Evolutionary conservation across 805 yeast genomes (phyloP).

Genomic region (Saccharomycopsis synnaedendra): DNA sequence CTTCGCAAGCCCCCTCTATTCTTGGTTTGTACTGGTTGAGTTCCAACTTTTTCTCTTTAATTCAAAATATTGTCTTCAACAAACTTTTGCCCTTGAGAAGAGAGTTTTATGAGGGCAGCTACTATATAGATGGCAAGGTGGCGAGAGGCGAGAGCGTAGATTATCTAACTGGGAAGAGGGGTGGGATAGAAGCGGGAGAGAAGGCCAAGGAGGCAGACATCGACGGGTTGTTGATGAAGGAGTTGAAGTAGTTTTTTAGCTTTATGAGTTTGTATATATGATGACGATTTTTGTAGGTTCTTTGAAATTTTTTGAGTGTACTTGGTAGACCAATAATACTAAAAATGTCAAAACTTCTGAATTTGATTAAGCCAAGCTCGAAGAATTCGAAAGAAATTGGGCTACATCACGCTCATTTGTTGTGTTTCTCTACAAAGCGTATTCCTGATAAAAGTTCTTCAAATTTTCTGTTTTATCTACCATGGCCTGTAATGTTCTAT

Average conservation of each 20-base stretch:
- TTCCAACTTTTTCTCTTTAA: conserved; percentile 64
- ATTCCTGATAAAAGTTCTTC: too few relatives aligned
- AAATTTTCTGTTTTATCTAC: too few relatives aligned
- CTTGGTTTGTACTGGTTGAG: conserved; percentile 83
- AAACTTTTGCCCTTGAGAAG: conserved; percentile 45
- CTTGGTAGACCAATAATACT: too few relatives aligned
- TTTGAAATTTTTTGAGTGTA: too few relatives aligned
- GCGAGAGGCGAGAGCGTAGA: background rate
- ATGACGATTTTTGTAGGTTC: too few relatives aligned
- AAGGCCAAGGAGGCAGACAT: background rate
- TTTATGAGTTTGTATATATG: too few relatives aligned
- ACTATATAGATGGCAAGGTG: background rate
- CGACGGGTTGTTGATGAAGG: background rate
- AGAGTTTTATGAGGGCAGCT: conserved; percentile 25
- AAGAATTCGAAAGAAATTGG: too few relatives aligned
- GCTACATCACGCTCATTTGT: too few relatives aligned
- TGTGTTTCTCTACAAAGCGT: too few relatives aligned
- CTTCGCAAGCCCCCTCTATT: conserved; percentile 81
- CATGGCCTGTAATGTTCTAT: too few relatives aligned
- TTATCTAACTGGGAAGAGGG: background rate
- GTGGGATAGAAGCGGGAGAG: background rate
- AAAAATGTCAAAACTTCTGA: too few relatives aligned
- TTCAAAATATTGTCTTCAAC: conserved; percentile 68
- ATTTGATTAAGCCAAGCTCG: too few relatives aligned
- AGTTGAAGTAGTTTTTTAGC: background rate